These are phyloP conservation scores for Euphrasia confusa DNA, from an alignment of 257 asterid species.

Conservation along the genomic window DNA sequence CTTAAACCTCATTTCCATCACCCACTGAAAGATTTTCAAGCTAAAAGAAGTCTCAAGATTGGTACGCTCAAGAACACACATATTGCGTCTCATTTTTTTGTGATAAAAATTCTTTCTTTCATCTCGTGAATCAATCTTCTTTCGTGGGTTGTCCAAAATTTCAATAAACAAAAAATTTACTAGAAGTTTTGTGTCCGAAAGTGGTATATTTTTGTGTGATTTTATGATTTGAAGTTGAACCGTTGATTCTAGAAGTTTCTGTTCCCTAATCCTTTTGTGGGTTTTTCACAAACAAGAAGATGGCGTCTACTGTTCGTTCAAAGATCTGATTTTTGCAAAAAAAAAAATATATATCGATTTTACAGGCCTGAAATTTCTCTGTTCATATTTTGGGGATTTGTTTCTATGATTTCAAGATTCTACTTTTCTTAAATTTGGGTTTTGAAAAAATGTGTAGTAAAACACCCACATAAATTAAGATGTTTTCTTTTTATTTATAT, in stretches of 20 bases:
- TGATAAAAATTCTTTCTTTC: constrained; percentile 8
- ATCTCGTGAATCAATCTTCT: constrained; percentile 7
- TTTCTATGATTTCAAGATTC: constrained; percentile 18
- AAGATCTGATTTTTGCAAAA: constrained; percentile 24
- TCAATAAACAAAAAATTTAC: no score
- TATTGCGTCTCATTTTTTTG: not conserved
- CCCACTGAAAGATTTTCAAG: constrained; percentile 15
- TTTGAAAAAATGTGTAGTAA: constrained; percentile 6
- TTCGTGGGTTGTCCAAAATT: constrained; percentile 8
- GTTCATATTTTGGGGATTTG: constrained; percentile 22
- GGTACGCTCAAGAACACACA: not conserved
- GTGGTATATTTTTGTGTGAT: constrained; percentile 27
- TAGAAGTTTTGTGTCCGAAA: no score
- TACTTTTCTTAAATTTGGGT: constrained; percentile 32
- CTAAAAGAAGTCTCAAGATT: constrained; percentile 22
- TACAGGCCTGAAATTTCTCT: constrained; percentile 14
- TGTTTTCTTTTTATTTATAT: constrained; percentile 25
- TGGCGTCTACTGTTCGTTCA: constrained; percentile 38
- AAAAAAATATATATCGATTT: not conserved
- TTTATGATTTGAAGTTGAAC: constrained; percentile 33
- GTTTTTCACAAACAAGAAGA: not conserved
- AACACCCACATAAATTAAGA: constrained; percentile 70
- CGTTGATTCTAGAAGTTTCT: constrained; percentile 13
- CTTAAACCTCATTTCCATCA: constrained; percentile 19
- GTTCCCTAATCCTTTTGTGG: constrained; percentile 20